A percentile compares a stretch with the other conserved stretches of the same genome.
phyloP scores from a whole-genome alignment of 1,139 yeast species.

The Geotrichum cucujoidarum region DNA sequence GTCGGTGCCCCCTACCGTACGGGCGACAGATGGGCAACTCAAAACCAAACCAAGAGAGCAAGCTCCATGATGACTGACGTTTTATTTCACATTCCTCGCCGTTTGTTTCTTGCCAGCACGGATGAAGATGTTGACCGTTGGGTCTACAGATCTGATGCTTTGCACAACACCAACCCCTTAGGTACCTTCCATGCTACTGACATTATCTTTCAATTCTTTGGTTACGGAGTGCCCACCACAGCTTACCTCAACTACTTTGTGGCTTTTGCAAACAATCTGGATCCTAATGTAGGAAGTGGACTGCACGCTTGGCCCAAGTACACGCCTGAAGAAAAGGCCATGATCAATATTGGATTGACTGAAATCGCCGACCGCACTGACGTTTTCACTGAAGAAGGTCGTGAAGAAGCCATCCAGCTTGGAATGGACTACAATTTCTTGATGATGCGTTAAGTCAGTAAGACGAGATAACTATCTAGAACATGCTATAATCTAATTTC shows the following conservation, averaged over 20 bases:
- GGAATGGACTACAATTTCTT: neutral
- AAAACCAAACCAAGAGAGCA: constrained; percentile 22
- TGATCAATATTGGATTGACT: constrained; percentile 2
- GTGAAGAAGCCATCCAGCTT: neutral
- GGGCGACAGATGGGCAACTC: constrained; percentile 17
- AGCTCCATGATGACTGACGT: constrained; percentile 24
- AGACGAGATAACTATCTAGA: no score
- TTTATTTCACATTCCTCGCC: constrained; percentile 24
- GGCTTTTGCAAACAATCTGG: constrained; percentile 23
- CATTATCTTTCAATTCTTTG: constrained; percentile 8
- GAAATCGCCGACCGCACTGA: constrained; percentile 15
- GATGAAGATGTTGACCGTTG: neutral
- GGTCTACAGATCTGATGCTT: constrained; percentile 15
- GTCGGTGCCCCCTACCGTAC: constrained; percentile 26
- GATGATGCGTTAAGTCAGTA: no score
- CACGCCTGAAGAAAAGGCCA: constrained; percentile 22
- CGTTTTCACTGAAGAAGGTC: neutral
- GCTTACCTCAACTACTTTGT: constrained; percentile 23
- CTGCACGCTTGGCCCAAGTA: constrained; percentile 27
- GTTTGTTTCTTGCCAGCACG: constrained; percentile 17
- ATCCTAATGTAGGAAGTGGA: constrained; percentile 20
- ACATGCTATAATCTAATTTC: neutral
- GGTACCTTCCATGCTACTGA: constrained; percentile 22
- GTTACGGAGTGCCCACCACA: constrained; percentile 8
- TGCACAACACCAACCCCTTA: constrained; percentile 20